Base-by-base conservation (phyloP, 306 rosid genomes). In the Fragaria nilgerrensis region DNA sequence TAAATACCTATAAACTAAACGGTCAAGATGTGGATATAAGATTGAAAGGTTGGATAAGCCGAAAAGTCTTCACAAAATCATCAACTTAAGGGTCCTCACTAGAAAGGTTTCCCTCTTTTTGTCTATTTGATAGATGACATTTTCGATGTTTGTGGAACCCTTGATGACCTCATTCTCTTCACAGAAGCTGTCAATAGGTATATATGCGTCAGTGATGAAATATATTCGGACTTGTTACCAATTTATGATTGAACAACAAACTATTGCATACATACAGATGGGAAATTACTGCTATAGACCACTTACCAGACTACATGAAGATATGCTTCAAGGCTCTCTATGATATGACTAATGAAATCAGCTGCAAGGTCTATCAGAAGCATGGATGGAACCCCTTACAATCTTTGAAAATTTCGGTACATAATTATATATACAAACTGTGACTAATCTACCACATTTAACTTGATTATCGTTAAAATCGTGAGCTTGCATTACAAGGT, bases 41-140 rank as follows among this genome's bases (percentile, higher is more conserved):
- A n/a, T n/a, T n/a, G n/a, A n/a, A n/a, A n/a, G n/a, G n/a, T n/a
- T n/a, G n/a, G n/a, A n/a, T n/a, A n/a, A n/a, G n/a, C n/a, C n/a
- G n/a, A n/a, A n/a, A n/a, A n/a, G n/a, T n/a, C n/a, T n/a, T n/a
- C n/a, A n/a, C n/a, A n/a, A n/a, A n/a, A n/a, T n/a, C n/a, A n/a
- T n/a, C n/a, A n/a, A n/a, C n/a, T n/a, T n/a, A n/a, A n/a, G n/a
- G n/a, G n/a, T n/a, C n/a, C n/a, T n/a, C n/a, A n/a, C n/a, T n/a
- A n/a, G n/a, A n/a, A n/a, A n/a, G n/a, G n/a, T n/a, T n/a, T n/a
- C n/a, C n/a, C n/a, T n/a, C n/a, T n/a, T n/a, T n/a, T n/a, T 64
- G 73, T 93, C 58, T 90, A 89, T 63, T 50, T 93, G 41, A 74
- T 93, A 2, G 96, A 92, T 73, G 97, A 92, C 61, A 81, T 87